Base-by-base conservation (phyloP, 2,329 filamentous ascomycete species). In the Neonectria sp. region DNA sequence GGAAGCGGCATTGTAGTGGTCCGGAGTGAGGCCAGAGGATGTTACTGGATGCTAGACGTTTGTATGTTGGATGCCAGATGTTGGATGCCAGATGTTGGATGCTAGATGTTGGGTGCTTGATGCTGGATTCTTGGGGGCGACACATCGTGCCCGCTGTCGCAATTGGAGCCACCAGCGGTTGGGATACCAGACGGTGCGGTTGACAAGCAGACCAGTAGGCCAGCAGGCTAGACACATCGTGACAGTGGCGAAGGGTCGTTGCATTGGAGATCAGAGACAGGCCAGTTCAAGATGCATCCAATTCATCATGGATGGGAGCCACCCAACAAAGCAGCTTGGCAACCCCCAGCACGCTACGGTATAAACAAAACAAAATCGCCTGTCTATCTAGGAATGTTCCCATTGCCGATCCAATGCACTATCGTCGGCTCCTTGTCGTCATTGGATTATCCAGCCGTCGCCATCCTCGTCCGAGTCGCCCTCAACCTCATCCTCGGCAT, bases 401-500 rank as follows among this genome's bases (percentile, higher is more conserved):
- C 56, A n/a, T 56, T 48, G 55, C 52, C 43, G 61, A 59, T 37
- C 56, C 56, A 60, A 60, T 59, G 55, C 51, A 48, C 29, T 11
- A 52, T 35, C 40, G 51, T 53, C n/a, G 48, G 24, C 12, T 12
- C 40, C 37, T 37, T n/a, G 48, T 33, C 62, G 60, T 75, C 63
- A 75, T 70, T 71, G 71, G 63, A 74, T 75, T 66, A 73, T 63
- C 71, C 71, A 75, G 55, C 74, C 69, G 60, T 70, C 76, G n/a
- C 68, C 73, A 29, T 81, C 79, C 27, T 78, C 75, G 63, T 79
- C 79, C 45, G 76, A 80, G 62, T 83, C 84, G 46, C 81, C 84
- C 55, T 85, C 84, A 60, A 82, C 78, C 57, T 84, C 81, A 72
- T 88, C 83, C 76, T 89, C 87, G 68, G 85, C 80, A 71, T 89